Evolutionary conservation across 1,284 basidiomycete genomes (phyloP), one percentile per base, ranked within the genome.

Genomic region (Mycena citricolor): DNA sequence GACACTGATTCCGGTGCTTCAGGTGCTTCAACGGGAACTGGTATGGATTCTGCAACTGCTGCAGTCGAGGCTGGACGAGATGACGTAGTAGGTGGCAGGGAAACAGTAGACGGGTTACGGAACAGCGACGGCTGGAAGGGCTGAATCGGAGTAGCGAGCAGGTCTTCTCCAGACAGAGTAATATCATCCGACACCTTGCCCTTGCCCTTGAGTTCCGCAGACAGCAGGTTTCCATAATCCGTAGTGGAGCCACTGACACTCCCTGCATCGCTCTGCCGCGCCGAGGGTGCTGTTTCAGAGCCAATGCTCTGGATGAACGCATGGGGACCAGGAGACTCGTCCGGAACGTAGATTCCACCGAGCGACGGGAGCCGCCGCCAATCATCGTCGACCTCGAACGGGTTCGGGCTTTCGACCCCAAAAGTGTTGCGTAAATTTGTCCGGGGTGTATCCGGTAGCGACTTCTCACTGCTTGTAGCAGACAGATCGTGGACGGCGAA

Each of bases 281-380:
- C 43, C 39, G 51, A 40, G 20, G 51, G 13, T 32, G 42, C 54
- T 29, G 47, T 49, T 38, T 78, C 74, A 53, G 74, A 79, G 25
- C 73, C 73, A 19, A 86, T 57, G 21, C 73, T 68, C 60, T 84
- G 83, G 16, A 86, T 77, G 57, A 76, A 85, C 5, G 78, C 83
- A 61, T 83, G 81, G 5, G 77, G 74, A 35, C 67, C 70, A 24
- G n/a, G 60, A 63, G 47, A 36, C 41, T 26, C 16, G 47, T 37
- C 38, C 11, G 58, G 46, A n/a, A 61, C 25, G 44, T 69, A 72
- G 8, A 73, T 53, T 25, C 60, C 64, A 35, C 64, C 62, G 2
- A 70, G 36, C 38, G 54, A 42, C 4, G 65, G 67, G 8, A 73
- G 57, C 37, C 65, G 67, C 55, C 84, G 78, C 85, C 85, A 88